These are phyloP conservation scores for Aspergillus affinis DNA, from an alignment of 495 filamentous ascomycete species.

Conservation along the genomic window DNA sequence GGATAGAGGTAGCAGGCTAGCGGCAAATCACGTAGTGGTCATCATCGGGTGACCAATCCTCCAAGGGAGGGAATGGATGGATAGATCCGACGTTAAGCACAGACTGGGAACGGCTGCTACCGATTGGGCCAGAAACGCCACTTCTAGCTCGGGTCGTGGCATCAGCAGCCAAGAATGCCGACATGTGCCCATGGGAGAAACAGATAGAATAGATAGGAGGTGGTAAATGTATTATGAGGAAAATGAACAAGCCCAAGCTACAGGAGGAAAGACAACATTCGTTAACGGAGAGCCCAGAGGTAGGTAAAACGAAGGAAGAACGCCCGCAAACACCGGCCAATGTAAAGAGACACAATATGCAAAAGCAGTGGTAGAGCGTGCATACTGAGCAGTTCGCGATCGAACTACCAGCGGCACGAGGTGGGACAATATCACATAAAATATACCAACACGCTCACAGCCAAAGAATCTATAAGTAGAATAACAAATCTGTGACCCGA, in stretches of 20 bases:
- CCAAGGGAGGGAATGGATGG: too few relatives aligned
- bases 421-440: constrained; percentile 1
- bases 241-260: background rate
- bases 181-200: background rate
- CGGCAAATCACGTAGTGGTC: too few relatives aligned
- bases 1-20: too few relatives aligned
- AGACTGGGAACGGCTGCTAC: too few relatives aligned
- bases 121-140: too few relatives aligned
- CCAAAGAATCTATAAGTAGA: constrained; percentile 18
- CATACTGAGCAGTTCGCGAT: background rate
- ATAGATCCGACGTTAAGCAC: too few relatives aligned
- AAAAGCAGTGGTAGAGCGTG: background rate
- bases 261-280: background rate
- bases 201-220: background rate
- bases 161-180: too few relatives aligned
- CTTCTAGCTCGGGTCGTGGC: too few relatives aligned
- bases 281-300: background rate
- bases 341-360: constrained; percentile 8
- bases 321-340: constrained; percentile 2
- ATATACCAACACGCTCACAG: constrained; percentile 18
- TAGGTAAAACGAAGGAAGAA: background rate
- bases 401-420: constrained; percentile 2
- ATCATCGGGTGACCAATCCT: too few relatives aligned
- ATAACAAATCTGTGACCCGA: constrained; percentile 6
- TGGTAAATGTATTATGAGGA: constrained; percentile 1